Conservation (phyloP, 1,284 basidiomycete species). For the Vanrija sp. region DNA sequence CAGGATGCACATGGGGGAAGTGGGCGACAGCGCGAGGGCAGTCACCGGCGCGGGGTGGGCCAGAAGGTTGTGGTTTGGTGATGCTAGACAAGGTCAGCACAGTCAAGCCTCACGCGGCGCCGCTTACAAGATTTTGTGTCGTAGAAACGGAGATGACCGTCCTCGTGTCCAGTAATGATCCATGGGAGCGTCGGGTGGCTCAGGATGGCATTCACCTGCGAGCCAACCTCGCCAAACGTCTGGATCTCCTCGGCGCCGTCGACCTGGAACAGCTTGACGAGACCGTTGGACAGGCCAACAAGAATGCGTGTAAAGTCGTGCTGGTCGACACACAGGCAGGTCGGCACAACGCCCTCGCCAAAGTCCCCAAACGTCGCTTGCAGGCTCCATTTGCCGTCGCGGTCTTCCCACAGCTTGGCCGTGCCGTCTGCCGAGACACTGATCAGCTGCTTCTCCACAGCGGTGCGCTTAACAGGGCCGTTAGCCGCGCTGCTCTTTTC, state of each 20-base stretch:
- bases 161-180: constrained; percentile 86
- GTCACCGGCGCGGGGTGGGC: constrained; percentile 91
- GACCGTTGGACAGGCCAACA: constrained; percentile 84
- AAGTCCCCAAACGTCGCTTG: constrained; percentile 25
- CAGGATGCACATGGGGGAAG: constrained; percentile 64
- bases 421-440: constrained; percentile 86
- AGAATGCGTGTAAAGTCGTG: constrained; percentile 49
- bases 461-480: constrained; percentile 3
- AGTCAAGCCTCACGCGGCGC: background rate
- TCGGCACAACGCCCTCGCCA: constrained; percentile 56
- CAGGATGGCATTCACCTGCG: constrained; percentile 83
- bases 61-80: constrained; percentile 55
- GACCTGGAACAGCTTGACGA: constrained; percentile 85
- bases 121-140: constrained; percentile 63
- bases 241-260: constrained; percentile 76
- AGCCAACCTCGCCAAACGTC: constrained; percentile 55
- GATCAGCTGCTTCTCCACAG: constrained; percentile 60
- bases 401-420: constrained; percentile 82
- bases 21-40: constrained; percentile 79
- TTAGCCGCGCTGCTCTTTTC: constrained; percentile 1
- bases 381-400: constrained; percentile 18
- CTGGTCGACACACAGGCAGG: constrained; percentile 58
- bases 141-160: constrained; percentile 86
- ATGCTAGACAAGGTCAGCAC: background rate
- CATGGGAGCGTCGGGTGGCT: constrained; percentile 88